Percentiles rank a stretch among this genome's conserved stretches.
phyloP scores from a whole-genome alignment of 2,329 filamentous ascomycete species.

The Epichloe gansuensis region DNA sequence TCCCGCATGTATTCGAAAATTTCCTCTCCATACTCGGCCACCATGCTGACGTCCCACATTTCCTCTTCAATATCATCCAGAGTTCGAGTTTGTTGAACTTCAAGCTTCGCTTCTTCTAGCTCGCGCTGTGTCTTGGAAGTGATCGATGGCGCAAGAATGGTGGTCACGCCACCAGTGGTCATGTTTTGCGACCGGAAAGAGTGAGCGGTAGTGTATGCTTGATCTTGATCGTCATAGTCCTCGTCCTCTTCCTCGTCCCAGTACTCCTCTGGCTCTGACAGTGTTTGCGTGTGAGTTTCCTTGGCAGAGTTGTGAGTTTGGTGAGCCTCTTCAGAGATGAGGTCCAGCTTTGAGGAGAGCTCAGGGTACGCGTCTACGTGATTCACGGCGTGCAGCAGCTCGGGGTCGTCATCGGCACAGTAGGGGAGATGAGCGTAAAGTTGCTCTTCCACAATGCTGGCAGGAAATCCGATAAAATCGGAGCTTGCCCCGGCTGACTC shows the following conservation, averaged over 20 bases:
- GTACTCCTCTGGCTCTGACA: constrained; percentile 49
- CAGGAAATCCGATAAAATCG: constrained; percentile 8
- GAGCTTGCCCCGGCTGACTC: neutral
- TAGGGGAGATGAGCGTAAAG: constrained; percentile 15
- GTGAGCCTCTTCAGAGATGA: constrained; percentile 20
- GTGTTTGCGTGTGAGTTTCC: constrained; percentile 15
- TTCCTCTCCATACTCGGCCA: constrained; percentile 89
- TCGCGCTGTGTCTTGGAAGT: constrained; percentile 60
- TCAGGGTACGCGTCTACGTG: constrained; percentile 15
- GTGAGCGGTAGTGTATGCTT: constrained; percentile 66
- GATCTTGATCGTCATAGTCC: constrained; percentile 43
- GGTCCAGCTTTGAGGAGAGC: constrained; percentile 16
- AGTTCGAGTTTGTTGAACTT: constrained; percentile 58
- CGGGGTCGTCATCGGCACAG: constrained; percentile 12
- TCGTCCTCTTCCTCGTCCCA: constrained; percentile 75
- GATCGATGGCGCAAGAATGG: constrained; percentile 58
- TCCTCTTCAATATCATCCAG: constrained; percentile 78
- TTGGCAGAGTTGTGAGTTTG: constrained; percentile 12
- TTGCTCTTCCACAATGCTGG: constrained; percentile 6
- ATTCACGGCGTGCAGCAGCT: constrained; percentile 13
- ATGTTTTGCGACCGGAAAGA: constrained; percentile 60
- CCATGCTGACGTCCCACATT: constrained; percentile 90
- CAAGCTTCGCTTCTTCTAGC: constrained; percentile 50
- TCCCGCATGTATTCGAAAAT: constrained; percentile 88
- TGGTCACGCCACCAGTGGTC: constrained; percentile 38